These are phyloP conservation scores for Penicillium lividum DNA, from an alignment of 495 filamentous ascomycete species.

Conservation along the genomic window DNA sequence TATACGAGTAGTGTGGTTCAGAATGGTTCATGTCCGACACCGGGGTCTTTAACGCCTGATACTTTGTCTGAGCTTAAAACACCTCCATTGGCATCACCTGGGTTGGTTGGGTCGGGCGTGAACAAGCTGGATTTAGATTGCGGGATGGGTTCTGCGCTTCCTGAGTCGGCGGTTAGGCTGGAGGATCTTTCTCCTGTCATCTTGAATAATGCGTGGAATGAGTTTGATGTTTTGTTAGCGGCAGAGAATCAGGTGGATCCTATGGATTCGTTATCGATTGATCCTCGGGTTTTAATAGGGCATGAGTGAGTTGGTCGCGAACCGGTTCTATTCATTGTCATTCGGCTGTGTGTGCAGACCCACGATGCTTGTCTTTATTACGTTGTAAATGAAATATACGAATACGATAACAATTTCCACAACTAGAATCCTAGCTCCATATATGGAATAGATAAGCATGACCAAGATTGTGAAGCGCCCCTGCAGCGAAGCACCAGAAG, in stretches of 20 bases:
- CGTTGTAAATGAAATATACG: not conserved
- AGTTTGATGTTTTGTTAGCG: constrained; percentile 41
- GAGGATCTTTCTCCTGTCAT: constrained; percentile 6
- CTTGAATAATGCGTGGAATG: constrained; percentile 34
- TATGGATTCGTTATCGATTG: constrained; percentile 17
- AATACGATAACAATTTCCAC: not conserved
- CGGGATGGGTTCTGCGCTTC: constrained; percentile 8
- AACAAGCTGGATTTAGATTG: constrained; percentile 18
- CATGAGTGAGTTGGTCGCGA: constrained; percentile 6
- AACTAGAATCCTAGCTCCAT: not conserved
- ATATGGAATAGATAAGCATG: not conserved
- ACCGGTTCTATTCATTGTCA: not conserved
- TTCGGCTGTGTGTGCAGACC: not conserved
- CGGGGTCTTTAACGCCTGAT: constrained; percentile 13
- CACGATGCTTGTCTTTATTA: not conserved
- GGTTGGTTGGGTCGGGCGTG: constrained; percentile 6
- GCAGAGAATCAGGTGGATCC: constrained; percentile 24
- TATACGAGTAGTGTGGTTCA: constrained; percentile 36
- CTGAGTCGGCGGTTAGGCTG: constrained; percentile 15
- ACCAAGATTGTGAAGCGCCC: not conserved
- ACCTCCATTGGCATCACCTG: not conserved
- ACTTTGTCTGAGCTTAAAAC: constrained; percentile 18
- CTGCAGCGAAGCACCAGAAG: not conserved
- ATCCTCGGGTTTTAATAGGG: constrained; percentile 19
- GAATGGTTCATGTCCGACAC: constrained; percentile 4